Conservation (phyloP, 306 rosid genomes). For the Coriaria nepalensis region DNA sequence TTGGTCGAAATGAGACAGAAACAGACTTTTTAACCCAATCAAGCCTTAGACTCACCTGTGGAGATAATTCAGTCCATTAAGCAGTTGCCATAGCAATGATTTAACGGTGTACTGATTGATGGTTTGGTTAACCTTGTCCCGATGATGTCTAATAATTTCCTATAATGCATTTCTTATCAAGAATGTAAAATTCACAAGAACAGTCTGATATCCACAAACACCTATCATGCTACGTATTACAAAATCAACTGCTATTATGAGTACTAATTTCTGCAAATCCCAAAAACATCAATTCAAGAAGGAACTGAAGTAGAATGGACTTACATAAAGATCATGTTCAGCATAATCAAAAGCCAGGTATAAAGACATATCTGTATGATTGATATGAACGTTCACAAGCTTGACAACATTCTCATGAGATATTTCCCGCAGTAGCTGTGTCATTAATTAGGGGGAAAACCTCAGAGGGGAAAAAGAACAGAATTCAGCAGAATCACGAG, state of each 20-base stretch:
- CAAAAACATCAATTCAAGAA: constrained; percentile 4
- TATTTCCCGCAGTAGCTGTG: constrained; percentile 86
- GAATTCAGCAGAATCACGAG: too few species aligned
- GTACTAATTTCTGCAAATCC: too few species aligned
- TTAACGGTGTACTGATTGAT: constrained; percentile 75
- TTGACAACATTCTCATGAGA: constrained; percentile 83
- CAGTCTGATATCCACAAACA: too few species aligned
- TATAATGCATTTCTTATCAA: constrained; percentile 19
- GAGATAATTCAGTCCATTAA: constrained; percentile 85
- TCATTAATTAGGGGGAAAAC: constrained; percentile 9
- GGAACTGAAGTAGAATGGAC: constrained; percentile 15
- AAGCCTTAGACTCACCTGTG: constrained; percentile 42
- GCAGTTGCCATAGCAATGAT: constrained; percentile 90
- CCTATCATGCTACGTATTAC: too few species aligned
- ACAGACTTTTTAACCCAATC: constrained; percentile 1
- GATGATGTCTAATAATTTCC: constrained; percentile 92
- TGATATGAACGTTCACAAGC: constrained; percentile 94
- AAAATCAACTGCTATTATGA: too few species aligned
- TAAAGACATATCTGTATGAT: constrained; percentile 85
- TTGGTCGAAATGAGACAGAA: constrained; percentile 6
- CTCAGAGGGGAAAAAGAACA: too few species aligned
- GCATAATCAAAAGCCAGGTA: constrained; percentile 93
- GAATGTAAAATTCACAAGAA: too few species aligned
- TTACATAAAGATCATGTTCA: constrained; percentile 92
- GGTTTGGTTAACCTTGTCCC: constrained; percentile 78